Evolutionary conservation across 495 filamentous ascomycete genomes (phyloP), one percentile per base, ranked within the genome.

Genomic region (Penicillium robsamsonii): DNA sequence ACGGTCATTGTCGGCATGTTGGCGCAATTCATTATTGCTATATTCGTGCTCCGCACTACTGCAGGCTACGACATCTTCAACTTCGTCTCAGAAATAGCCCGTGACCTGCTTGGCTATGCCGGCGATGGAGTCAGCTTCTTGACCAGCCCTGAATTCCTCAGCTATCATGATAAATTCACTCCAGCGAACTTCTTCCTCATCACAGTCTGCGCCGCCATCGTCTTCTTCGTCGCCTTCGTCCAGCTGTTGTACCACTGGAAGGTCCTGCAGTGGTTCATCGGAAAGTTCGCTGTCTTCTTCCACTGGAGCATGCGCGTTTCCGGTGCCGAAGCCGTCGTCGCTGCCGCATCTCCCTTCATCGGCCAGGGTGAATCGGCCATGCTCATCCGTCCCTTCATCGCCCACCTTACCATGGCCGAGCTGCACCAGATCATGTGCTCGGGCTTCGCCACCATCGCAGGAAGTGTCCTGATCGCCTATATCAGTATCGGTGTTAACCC

Each of bases 291-390:
- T 58, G 77, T 84, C 46, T 90, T 96, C 71, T 95, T 96, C 81
- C 94, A 92, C 81, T 95, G 89, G 87, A 78, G 72, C 42, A 85
- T 96, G 79, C 79, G 83, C 9, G 89, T 96, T n/a, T 94, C 90
- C n/a, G 92, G 92, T 40, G 90, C 89, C 44, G 92, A 96, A 67
- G 90, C 92, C 22, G 88, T 96, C 29, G 92, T 96, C 27, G 92
- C 92, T 29, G 88, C 91, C 42, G 92, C 92, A n/a, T 92, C 91
- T 5, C 92, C 92, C 1, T 96, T 96, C 73, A 92, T 96, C 60
- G 92, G 92, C 30, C 91, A 94, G 74, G 92, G 92, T 59, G 92
- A 96, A 77, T 92, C 88, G 8, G 92, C 89, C 33, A 93, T 96
- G 87, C 75, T 96, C 48, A 91, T 96, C 74, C 84, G 84, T 37